phyloP scores from a whole-genome alignment of 1,139 yeast genomes.

The Dujonia santamariae region DNA sequence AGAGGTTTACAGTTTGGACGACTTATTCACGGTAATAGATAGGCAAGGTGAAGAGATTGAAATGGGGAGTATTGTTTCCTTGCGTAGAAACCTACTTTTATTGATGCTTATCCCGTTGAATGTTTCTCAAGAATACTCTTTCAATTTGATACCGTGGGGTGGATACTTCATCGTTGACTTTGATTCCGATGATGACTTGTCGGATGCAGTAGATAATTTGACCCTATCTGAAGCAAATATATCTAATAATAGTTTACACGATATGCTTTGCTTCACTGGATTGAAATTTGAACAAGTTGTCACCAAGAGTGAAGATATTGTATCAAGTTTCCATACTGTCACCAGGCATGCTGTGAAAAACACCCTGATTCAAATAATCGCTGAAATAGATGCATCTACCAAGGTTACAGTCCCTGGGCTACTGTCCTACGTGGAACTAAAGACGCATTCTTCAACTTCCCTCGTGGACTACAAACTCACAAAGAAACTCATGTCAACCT shows the following conservation, averaged over 20 bases:
- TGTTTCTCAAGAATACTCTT: slow-evolving; percentile 11
- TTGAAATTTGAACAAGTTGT: slow-evolving; percentile 21
- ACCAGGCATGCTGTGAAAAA: slow-evolving; percentile 13
- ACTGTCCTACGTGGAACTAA: slow-evolving; percentile 23
- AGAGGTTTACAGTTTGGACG: slow-evolving; percentile 18
- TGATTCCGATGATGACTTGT: slow-evolving; percentile 15
- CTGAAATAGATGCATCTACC: slow-evolving; percentile 22
- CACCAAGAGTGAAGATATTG: slow-evolving; percentile 11
- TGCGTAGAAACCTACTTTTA: slow-evolving; percentile 19
- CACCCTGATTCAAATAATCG: slow-evolving; percentile 17
- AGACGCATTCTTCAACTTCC: slow-evolving; percentile 16
- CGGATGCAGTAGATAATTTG: slow-evolving; percentile 4
- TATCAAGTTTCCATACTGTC: slow-evolving; percentile 16
- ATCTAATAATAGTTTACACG: too few species aligned
- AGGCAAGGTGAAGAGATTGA: slow-evolving; percentile 1
- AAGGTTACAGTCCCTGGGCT: slow-evolving; percentile 8
- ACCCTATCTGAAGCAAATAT: too few species aligned
- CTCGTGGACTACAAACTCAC: slow-evolving; percentile 10
- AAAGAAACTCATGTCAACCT: slow-evolving; percentile 16
- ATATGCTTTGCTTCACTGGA: slow-evolving; percentile 22
- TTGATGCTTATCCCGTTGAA: slow-evolving; percentile 20
- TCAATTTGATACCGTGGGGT: slow-evolving; percentile 20
- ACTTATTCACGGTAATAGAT: slow-evolving; percentile 14
- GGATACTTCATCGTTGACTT: slow-evolving; percentile 19
- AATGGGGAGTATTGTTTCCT: slow-evolving; percentile 14